Base-by-base conservation (phyloP, 495 filamentous ascomycete genomes). In the Viridothelium virens region DNA sequence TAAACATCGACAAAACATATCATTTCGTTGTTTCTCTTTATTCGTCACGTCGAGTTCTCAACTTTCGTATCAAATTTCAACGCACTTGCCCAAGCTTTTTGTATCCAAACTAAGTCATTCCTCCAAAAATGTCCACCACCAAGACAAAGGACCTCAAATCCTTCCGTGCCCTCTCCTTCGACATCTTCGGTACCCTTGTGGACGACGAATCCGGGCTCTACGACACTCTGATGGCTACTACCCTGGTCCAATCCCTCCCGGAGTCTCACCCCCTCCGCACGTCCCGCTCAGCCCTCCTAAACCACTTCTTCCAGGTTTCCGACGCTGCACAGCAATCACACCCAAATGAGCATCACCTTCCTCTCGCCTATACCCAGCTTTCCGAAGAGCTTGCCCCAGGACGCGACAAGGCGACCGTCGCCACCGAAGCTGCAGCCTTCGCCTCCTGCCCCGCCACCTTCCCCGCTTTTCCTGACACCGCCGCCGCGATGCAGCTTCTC, bases 401-500 rank as follows among this genome's bases (percentile, higher is more conserved):
- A 14, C 63, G 66, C n/a, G 47, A 68, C 18, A 63, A 65, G 36
- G 47, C 53, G 11, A 44, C 70, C 18, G 66, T 64, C 4, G 65
- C 70, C 56, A 61, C 63, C 6, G 34, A 70, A 65, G 65, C 70
- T 14, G 64, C 66, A 6, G 36, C 63, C 25, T 68, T 68, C 14
- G 68, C 63, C 33, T 53, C 56, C 37, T 38, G 46, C 66, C 70
- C 25, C 38, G 63, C 39, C 50, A 61, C 7, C 25, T 74, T 68
- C 41, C 61, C 67, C 2, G 69, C 72, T 14, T 74, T 74, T 65
- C 69, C 70, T 1, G 72, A 74, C 62, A 72, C 72, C 9, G 67
- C 69, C 9, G 67, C 34, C 1, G 72, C 72, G 11, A 70, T 74
- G 67, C 59, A 72, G 64, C 18, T 50, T n/a, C 81, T 92, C 1